Base-by-base conservation (phyloP, 1,284 basidiomycete species). In the Paramarasmius palmivorus region DNA sequence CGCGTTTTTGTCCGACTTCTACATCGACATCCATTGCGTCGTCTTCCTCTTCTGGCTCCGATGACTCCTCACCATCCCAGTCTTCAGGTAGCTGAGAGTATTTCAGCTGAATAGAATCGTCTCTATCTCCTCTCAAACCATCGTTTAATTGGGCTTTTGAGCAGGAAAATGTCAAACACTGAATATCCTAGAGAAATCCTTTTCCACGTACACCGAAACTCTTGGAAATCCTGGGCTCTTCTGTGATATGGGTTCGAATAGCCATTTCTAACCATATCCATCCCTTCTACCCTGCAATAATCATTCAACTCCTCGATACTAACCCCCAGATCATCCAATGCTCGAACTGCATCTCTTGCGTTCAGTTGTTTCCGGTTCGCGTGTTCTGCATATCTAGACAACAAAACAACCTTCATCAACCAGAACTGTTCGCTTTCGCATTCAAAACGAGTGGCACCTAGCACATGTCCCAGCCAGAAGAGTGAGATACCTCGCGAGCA, bases 291-390 rank as follows among this genome's bases (percentile, higher is more conserved):
- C 25, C 68, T 66, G 48, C 73, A 78, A 61, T 87, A 91, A 55
- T 87, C 84, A 22, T 65, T 70, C 47, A 92, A 68, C 64, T 92
- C 89, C 9, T 88, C 81, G n/a, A 88, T 54, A 44, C 74, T 79
- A 0, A 88, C 76, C 19, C 89, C 89, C 12, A 91, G 70, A 52
- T 90, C 88, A n/a, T 81, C 81, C 25, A 92, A 71, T 2, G 86
- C 87, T n/a, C 73, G 73, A 1, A 84, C 59, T 6, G 83, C 81
- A 68, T 92, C 90, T 47, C 71, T 68, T 1, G 76, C 68, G 9
- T 78, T 80, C 5, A 88, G 63, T 23, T 69, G 70, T 6, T 76
- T 74, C 48, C 90, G 71, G 12, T 87, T 88, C 5, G 88, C 78
- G 60, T 90, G 87, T 56, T 86, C 77, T 0, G 89, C 84, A 62